phyloP scores from a whole-genome alignment of 1,284 basidiomycete genomes.

The Papiliotrema nemorosa region DNA sequence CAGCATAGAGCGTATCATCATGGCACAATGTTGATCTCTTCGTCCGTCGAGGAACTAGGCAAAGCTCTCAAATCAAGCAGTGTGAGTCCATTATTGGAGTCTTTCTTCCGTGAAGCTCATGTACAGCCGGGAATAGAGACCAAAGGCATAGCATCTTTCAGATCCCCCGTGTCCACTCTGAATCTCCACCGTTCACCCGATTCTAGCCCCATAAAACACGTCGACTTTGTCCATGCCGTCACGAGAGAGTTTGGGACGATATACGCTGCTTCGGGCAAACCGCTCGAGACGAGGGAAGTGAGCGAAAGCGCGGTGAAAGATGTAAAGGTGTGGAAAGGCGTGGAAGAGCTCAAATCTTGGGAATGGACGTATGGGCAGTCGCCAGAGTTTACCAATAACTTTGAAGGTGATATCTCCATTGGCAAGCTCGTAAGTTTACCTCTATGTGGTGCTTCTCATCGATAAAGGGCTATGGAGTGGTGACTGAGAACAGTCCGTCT shows the following conservation, averaged over 20 bases:
- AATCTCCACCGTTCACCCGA: slow-evolving; percentile 51
- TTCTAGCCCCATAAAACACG: slow-evolving; percentile 55
- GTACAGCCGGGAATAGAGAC: slow-evolving; percentile 69
- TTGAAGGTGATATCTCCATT: slow-evolving; percentile 33
- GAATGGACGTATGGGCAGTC: slow-evolving; percentile 92
- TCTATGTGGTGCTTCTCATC: slow-evolving; percentile 30
- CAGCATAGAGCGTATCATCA: slow-evolving; percentile 92
- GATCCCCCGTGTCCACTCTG: slow-evolving; percentile 87
- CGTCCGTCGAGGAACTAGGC: slow-evolving; percentile 66
- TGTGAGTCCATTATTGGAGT: slow-evolving; percentile 53
- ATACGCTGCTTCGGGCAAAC: slow-evolving; percentile 51
- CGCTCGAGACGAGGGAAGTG: slow-evolving; percentile 11
- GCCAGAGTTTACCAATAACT: slow-evolving; percentile 70
- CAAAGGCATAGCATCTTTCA: slow-evolving; percentile 84
- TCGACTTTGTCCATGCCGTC: slow-evolving; percentile 69
- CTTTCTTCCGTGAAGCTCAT: background rate
- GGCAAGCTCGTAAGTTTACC: slow-evolving; percentile 51
- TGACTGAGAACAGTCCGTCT: slow-evolving; percentile 33
- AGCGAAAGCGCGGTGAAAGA: slow-evolving; percentile 26
- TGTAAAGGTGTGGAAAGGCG: slow-evolving; percentile 58
- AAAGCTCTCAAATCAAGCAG: slow-evolving; percentile 68
- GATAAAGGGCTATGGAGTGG: background rate
- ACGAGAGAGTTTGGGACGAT: slow-evolving; percentile 64
- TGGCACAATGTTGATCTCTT: slow-evolving; percentile 96
- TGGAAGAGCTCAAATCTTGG: slow-evolving; percentile 71